These are phyloP conservation scores for Beta vulgaris DNA, from an alignment of 148 eudicot species.

Conservation along the genomic window DNA sequence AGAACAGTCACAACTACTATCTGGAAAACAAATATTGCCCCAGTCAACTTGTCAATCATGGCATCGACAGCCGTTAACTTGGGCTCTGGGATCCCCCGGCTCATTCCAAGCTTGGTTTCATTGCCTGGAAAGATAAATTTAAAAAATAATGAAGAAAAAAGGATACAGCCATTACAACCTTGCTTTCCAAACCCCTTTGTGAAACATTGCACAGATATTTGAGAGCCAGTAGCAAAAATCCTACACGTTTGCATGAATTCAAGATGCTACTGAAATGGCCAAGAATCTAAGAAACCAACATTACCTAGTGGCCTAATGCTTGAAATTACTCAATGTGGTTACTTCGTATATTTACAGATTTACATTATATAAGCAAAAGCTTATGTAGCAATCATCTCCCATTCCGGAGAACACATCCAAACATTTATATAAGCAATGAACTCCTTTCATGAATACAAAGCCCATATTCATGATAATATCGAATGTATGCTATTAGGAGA, in stretches of 20 bases:
- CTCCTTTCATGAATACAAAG: too few relatives aligned
- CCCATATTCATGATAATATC: too few relatives aligned
- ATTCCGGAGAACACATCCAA: too few relatives aligned
- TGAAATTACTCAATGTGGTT: not conserved
- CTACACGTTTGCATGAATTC: not conserved
- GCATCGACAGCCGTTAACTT: constrained; percentile 97
- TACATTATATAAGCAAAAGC: not conserved
- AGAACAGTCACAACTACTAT: constrained; percentile 90
- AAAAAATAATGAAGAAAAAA: not conserved
- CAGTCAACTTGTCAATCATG: constrained; percentile 98
- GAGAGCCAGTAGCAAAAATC: not conserved
- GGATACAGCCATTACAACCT: not conserved
- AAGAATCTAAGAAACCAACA: not conserved
- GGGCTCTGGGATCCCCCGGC: constrained; percentile 93
- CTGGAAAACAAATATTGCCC: constrained; percentile 96
- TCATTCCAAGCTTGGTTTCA: constrained; percentile 98
- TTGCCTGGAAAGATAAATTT: constrained; percentile 52
- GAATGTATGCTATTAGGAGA: too few relatives aligned
- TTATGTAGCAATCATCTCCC: not conserved
- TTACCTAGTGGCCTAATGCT: not conserved
- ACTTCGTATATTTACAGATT: not conserved
- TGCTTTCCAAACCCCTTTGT: too few relatives aligned
- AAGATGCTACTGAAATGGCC: not conserved
- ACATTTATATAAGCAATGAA: too few relatives aligned
- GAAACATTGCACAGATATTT: not conserved